Evolutionary conservation across 1,284 basidiomycete genomes (phyloP).

Genomic region (Trametes versicolor): DNA sequence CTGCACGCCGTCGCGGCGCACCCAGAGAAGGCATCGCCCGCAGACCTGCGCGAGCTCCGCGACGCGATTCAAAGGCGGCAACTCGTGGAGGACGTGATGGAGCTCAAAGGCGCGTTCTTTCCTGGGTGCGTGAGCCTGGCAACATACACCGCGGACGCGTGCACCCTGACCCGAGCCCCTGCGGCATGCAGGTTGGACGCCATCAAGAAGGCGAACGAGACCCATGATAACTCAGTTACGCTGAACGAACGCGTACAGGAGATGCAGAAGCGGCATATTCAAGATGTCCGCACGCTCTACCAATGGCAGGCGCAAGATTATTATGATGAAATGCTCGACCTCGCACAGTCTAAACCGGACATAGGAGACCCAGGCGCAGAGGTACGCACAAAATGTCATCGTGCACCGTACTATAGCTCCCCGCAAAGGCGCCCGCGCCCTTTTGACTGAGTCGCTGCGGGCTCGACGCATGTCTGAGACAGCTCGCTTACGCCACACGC

Average conservation of each 20-base stretch:
- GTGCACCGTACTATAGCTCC: background rate
- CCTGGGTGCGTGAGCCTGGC: slow-evolving; percentile 37
- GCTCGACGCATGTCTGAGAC: no score
- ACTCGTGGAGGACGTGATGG: slow-evolving; percentile 39
- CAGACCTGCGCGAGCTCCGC: slow-evolving; percentile 25
- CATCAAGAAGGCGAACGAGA: slow-evolving; percentile 32
- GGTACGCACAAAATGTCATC: slow-evolving; percentile 22
- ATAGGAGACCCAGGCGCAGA: slow-evolving; percentile 30
- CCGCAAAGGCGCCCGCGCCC: background rate
- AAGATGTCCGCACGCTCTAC: slow-evolving; percentile 37
- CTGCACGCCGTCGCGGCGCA: slow-evolving; percentile 28
- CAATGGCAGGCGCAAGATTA: slow-evolving; percentile 42
- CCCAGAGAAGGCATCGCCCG: slow-evolving; percentile 12
- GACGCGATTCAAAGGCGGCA: slow-evolving; percentile 39
- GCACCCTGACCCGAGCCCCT: background rate
- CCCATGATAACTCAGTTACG: slow-evolving; percentile 30
- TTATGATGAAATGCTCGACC: slow-evolving; percentile 35
- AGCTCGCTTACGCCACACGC: background rate
- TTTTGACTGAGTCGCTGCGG: no score
- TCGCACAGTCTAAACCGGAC: slow-evolving; percentile 33
- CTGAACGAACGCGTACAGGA: slow-evolving; percentile 34
- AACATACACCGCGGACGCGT: background rate
- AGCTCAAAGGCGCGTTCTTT: slow-evolving; percentile 40
- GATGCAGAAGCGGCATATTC: slow-evolving; percentile 32
- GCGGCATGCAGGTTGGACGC: slow-evolving; percentile 31